Conservation (phyloP, 2,329 filamentous ascomycete genomes). For the Diaporthe longicolla region DNA sequence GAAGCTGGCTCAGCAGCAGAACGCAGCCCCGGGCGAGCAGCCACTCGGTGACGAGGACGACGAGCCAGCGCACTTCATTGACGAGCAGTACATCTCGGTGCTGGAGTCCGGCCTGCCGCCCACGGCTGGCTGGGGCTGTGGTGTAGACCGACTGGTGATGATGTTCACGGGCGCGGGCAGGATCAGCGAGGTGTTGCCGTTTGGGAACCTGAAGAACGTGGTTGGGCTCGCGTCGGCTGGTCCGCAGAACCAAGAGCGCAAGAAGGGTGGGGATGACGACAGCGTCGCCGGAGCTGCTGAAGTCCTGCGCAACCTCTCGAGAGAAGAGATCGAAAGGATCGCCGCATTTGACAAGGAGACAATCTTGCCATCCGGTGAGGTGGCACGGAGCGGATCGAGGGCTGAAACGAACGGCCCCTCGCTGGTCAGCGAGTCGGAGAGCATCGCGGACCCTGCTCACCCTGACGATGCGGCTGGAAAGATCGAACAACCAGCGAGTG, state of each 20-base stretch:
- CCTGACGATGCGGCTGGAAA: neutral
- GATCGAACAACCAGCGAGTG: neutral
- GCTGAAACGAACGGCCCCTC: neutral
- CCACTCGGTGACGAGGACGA: conserved; percentile 54
- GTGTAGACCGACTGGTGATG: conserved; percentile 93
- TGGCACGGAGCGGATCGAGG: neutral
- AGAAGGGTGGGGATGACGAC: neutral
- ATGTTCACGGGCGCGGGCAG: conserved; percentile 82
- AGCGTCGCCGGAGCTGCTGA: neutral
- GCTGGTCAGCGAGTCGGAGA: conserved; percentile 7
- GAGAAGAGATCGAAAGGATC: neutral
- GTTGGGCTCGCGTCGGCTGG: conserved; percentile 62
- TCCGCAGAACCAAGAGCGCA: conserved; percentile 21
- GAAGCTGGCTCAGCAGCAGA: conserved; percentile 40
- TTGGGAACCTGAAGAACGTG: conserved; percentile 85
- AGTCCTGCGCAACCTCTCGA: neutral
- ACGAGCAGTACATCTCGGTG: conserved; percentile 87
- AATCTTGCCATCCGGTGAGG: neutral
- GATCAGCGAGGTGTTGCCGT: conserved; percentile 89
- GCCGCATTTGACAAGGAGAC: neutral
- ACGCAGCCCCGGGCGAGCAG: conserved; percentile 56
- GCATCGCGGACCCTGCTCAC: neutral
- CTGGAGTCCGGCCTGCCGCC: conserved; percentile 93
- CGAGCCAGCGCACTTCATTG: conserved; percentile 65
- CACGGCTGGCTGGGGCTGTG: conserved; percentile 96